Evolutionary conservation across 306 rosid genomes (phyloP).

Genomic region (Gastrolobium villosum): DNA sequence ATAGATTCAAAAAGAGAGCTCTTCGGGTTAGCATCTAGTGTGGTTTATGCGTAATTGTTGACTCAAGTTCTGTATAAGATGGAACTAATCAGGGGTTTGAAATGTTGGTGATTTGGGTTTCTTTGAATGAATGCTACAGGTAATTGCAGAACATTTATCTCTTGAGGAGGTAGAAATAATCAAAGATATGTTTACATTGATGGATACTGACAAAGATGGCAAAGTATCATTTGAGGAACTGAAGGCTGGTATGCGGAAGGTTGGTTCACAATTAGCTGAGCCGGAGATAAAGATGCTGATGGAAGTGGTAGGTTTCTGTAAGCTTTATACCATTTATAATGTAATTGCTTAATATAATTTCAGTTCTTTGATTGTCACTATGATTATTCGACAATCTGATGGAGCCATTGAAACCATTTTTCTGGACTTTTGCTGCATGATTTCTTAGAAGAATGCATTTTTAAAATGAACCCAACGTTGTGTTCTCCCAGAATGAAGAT

Average conservation of each 20-base stretch:
- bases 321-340: slow-evolving; percentile 17
- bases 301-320: slow-evolving; percentile 85
- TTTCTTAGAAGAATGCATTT: slow-evolving; percentile 25
- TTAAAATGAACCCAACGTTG: neutral
- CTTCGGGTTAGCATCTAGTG: slow-evolving; percentile 77
- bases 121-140: slow-evolving; percentile 65
- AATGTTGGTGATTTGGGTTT: slow-evolving; percentile 41
- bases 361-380: slow-evolving; percentile 22
- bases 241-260: slow-evolving; percentile 87
- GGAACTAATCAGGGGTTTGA: slow-evolving; percentile 12
- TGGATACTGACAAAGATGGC: slow-evolving; percentile 97
- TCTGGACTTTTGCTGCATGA: slow-evolving; percentile 30
- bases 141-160: slow-evolving; percentile 95
- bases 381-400: slow-evolving; percentile 10
- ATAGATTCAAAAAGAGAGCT: slow-evolving; percentile 97
- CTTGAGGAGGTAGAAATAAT: slow-evolving; percentile 98
- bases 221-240: slow-evolving; percentile 88
- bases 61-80: slow-evolving; percentile 37
- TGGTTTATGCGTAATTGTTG: slow-evolving; percentile 43
- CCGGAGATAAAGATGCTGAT: slow-evolving; percentile 97
- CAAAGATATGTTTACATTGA: slow-evolving; percentile 93
- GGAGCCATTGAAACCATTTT: slow-evolving; percentile 15
- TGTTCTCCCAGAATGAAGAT: slow-evolving; percentile 20
- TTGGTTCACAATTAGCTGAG: slow-evolving; percentile 97
- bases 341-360: slow-evolving; percentile 24